Evolutionary conservation across 2,329 filamentous ascomycete genomes (phyloP), one percentile per base, ranked within the genome.

Genomic region (Cordyceps javanica): DNA sequence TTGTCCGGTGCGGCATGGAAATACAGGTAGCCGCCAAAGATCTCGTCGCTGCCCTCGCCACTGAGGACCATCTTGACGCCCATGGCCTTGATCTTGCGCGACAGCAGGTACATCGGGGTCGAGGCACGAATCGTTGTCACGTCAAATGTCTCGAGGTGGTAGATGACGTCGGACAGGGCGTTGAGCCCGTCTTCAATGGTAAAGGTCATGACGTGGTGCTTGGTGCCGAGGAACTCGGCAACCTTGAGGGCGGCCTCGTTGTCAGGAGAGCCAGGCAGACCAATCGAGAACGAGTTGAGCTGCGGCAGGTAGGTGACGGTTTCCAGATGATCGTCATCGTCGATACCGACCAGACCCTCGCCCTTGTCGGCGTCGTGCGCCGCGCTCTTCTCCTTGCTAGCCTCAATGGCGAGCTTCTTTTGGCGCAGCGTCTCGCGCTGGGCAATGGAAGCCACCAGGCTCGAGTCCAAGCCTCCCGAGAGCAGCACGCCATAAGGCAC

Each of bases 21-120:
- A 82, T 99, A 99, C 21, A 99, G 85, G 75, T 99, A 99, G 55
- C 94, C 94, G 62, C 94, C 94, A 66, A 97, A 97, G 72, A 97
- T 97, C 77, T 99, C 94, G 73, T 99, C 94, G 68, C 89, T 94
- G 51, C 94, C 94, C 77, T 99, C 94, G 61, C 94, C 94, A 68
- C 89, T 95, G 61, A 99, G 82, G 58, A 99, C 94, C 94, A 99
- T 99, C 85, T 99, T 99, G 70, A 99, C 90, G 62, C 94, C 94
- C 87, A 97, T 93, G 36, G 92, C 94, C 82, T 99, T 99, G 81
- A 99, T 99, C 82, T 99, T 99, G 72, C 95, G 87, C 61, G 91
- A 94, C 49, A 99, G 83, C 62, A 99, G 80, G 78, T 97, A 99
- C 94, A 99, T 99, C 64, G 94, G 94, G 11, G 94, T 99, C 11